A percentile compares a stretch with the other conserved stretches of the same genome.
Evolutionary conservation across 805 yeast species (phyloP).

Genomic region (Lipomyces lipofer): DNA sequence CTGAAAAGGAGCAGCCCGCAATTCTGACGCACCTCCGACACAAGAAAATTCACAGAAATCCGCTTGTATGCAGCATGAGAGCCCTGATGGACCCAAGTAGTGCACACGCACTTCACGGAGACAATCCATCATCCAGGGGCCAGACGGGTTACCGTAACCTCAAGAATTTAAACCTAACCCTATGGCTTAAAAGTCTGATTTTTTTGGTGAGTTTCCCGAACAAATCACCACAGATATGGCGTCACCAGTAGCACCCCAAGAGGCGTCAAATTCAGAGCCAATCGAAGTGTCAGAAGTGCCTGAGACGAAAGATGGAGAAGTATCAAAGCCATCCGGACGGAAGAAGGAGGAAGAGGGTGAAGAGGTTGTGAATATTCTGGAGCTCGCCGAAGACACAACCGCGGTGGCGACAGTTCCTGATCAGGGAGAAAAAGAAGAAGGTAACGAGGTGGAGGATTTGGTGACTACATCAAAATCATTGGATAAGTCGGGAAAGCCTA

Average conservation of each 20-base stretch:
- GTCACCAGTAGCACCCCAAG: background rate
- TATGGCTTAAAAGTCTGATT: too few relatives aligned
- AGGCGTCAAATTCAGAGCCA: background rate
- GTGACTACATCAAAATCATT: background rate
- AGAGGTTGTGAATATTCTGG: slow-evolving; percentile 28
- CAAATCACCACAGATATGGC: background rate
- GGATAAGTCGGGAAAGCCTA: slow-evolving; percentile 13
- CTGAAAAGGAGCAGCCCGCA: too few relatives aligned
- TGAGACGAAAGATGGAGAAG: background rate
- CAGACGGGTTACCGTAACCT: too few relatives aligned
- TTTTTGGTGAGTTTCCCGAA: too few relatives aligned
- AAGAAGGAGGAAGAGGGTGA: slow-evolving; percentile 23
- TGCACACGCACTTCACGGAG: too few relatives aligned
- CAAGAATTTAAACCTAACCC: too few relatives aligned
- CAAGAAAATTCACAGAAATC: too few relatives aligned
- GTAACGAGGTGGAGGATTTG: background rate
- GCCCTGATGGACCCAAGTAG: too few relatives aligned
- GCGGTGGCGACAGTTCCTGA: background rate
- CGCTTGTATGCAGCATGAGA: too few relatives aligned
- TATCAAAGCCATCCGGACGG: background rate
- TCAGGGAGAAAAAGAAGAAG: background rate
- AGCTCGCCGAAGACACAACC: slow-evolving; percentile 12
- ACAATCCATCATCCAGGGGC: too few relatives aligned
- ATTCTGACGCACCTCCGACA: too few relatives aligned
- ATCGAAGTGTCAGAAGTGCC: slow-evolving; percentile 3